Percentiles rank a stretch among this genome's conserved stretches.
These are phyloP conservation scores for Paracamarosporium sp. DNA, from an alignment of 2,329 filamentous ascomycete species.

Conservation along the genomic window DNA sequence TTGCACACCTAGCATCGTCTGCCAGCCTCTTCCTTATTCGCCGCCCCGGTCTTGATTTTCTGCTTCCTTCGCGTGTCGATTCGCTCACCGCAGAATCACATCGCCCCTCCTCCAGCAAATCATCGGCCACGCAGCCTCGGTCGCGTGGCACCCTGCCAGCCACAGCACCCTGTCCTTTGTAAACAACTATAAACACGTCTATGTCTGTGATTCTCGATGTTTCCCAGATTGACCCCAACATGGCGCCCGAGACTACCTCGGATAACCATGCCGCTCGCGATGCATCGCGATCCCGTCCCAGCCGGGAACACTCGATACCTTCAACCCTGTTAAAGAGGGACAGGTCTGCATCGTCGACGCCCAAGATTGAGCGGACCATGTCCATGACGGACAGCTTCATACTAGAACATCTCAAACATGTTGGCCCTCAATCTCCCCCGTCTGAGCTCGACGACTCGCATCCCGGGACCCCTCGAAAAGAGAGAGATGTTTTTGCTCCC, in stretches of 20 bases:
- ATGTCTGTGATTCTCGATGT: constrained; percentile 16
- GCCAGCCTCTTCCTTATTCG: constrained; percentile 9
- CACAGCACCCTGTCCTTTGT: constrained; percentile 10
- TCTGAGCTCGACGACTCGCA: constrained; percentile 17
- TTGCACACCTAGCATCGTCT: constrained; percentile 7
- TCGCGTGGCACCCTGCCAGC: constrained; percentile 28
- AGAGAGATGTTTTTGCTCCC: constrained; percentile 31
- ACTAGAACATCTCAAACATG: constrained; percentile 31
- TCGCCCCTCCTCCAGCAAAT: constrained; percentile 18
- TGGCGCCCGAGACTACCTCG: constrained; percentile 23
- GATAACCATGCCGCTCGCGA: constrained; percentile 23
- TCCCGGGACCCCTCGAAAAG: constrained; percentile 16
- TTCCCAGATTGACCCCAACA: constrained; percentile 18
- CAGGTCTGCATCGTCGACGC: constrained; percentile 26
- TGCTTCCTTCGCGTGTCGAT: constrained; percentile 23
- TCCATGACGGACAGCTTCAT: constrained; percentile 46
- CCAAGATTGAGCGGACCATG: constrained; percentile 37
- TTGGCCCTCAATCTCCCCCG: constrained; percentile 12
- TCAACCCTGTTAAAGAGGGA: constrained; percentile 30
- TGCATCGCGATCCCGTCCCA: constrained; percentile 25
- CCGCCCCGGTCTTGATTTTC: constrained; percentile 12
- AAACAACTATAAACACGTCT: constrained; percentile 12
- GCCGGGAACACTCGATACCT: constrained; percentile 39
- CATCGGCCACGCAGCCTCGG: constrained; percentile 15
- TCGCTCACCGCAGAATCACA: constrained; percentile 24